Percentiles rank a stretch among this genome's conserved stretches.
These are phyloP conservation scores for Lichenothelia convexa DNA, from an alignment of 495 filamentous ascomycete genomes.

Conservation along the genomic window DNA sequence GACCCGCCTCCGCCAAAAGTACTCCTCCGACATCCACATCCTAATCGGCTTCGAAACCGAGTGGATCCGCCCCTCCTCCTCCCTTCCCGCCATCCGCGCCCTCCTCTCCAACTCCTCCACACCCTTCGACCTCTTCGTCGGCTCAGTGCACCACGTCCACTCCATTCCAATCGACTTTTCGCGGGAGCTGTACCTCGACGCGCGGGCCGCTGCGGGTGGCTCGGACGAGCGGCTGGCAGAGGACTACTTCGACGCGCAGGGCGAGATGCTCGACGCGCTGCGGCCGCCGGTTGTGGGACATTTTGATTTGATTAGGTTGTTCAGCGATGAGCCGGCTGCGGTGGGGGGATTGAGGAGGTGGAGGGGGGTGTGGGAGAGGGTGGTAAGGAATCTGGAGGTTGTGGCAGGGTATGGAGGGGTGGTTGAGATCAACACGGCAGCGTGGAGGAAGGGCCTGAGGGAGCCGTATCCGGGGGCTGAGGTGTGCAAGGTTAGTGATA, in stretches of 20 bases:
- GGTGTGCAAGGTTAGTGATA: constrained; percentile 50
- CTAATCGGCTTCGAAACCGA: constrained; percentile 86
- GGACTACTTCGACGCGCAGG: constrained; percentile 75
- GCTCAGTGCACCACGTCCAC: constrained; percentile 75
- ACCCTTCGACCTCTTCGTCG: constrained; percentile 74
- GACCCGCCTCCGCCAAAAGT: constrained; percentile 45
- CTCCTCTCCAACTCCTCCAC: constrained; percentile 41
- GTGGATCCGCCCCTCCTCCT: constrained; percentile 66
- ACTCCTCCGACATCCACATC: constrained; percentile 53
- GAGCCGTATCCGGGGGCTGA: constrained; percentile 74
- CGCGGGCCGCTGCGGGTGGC: constrained; percentile 34
- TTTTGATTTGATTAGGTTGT: constrained; percentile 77
- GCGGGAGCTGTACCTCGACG: constrained; percentile 43
- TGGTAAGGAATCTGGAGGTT: constrained; percentile 54
- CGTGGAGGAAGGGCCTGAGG: constrained; percentile 68
- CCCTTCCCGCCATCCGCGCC: constrained; percentile 33
- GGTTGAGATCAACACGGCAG: constrained; percentile 75
- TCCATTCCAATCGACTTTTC: constrained; percentile 84
- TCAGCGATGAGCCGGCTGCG: constrained; percentile 49
- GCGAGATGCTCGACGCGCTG: constrained; percentile 55
- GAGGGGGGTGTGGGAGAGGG: constrained; percentile 48
- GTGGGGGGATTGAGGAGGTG: constrained; percentile 33
- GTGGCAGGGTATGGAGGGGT: constrained; percentile 58
- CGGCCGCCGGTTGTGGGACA: constrained; percentile 74
- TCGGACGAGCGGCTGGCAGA: constrained; percentile 56